Evolutionary conservation across 306 rosid species (phyloP), one percentile per base, ranked within the genome.

Genomic region (Astragalus membranaceus): DNA sequence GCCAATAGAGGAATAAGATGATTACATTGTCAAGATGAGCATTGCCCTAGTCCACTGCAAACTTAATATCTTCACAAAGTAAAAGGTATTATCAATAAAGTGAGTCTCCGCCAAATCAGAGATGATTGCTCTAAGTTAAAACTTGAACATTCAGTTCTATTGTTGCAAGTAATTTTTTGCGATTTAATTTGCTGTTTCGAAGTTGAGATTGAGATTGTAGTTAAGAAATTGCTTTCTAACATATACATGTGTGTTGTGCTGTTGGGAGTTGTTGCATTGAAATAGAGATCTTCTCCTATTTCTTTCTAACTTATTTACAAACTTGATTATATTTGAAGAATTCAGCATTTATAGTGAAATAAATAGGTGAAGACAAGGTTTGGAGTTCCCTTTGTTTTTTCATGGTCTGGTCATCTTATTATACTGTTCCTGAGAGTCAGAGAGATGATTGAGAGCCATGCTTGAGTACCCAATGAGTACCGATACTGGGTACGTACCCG

Each of bases 381-480:
- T 35, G 66, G 26, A 66, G 79, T 67, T 78, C 33, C 16, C 56
- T 6, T 50, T 23, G 48, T 72, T 54, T 51, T 62, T 57, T 48
- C 8, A 20, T 64, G 42, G 76, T 49, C 62, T 69, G 47, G 60
- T 72, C 72, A 74, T 74, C 61, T 56, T 26, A 47, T 44, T 57
- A 23, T 66, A 41, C 32, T 55, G 57, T 14, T 54, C 10, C 4
- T 8, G 15, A 1, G 2, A 2, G 2, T 1, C 65, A 56, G n/a
- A 74, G 59, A 67, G 63, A 76, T 79, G 65, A 86, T 20, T 43
- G 75, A 44, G 33, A 77, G 84, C 71, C 88, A 81, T n/a, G n/a
- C n/a, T n/a, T n/a, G n/a, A n/a, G n/a, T n/a, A n/a, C n/a, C n/a
- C n/a, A n/a, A n/a, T n/a, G n/a, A n/a, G n/a, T n/a, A n/a, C n/a